phyloP scores from a whole-genome alignment of 148 eudicot species.

The Suaeda aralocaspica region DNA sequence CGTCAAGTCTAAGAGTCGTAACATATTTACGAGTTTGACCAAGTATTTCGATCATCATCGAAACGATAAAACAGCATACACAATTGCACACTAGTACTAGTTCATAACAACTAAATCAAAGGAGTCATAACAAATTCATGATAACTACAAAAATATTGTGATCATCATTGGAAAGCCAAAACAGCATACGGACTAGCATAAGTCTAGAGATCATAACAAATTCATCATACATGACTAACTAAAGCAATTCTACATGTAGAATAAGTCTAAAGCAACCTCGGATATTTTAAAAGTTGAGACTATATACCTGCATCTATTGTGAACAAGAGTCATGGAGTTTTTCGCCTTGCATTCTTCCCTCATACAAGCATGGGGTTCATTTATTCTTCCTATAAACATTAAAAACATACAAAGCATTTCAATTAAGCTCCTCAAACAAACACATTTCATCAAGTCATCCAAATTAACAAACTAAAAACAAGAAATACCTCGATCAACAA shows the following conservation, averaged over 20 bases:
- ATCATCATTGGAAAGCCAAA: neutral
- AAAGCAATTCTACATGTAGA: neutral
- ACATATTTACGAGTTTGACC: no score
- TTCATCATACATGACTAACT: no score
- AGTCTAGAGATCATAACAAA: no score
- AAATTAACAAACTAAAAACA: neutral
- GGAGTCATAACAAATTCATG: neutral
- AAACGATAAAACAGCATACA: no score
- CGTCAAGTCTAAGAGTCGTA: no score
- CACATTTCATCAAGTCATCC: neutral
- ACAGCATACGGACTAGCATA: neutral
- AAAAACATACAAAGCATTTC: neutral
- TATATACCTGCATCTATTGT: slow-evolving; percentile 88
- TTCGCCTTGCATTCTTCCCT: slow-evolving; percentile 82
- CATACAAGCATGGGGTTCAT: slow-evolving; percentile 70
- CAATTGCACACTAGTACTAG: neutral
- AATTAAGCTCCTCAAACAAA: neutral
- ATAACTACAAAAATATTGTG: neutral
- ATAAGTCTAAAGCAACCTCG: neutral
- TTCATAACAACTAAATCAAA: neutral
- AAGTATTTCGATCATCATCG: no score
- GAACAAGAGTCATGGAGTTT: slow-evolving; percentile 88
- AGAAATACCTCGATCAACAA: slow-evolving; percentile 86
- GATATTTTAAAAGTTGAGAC: neutral
- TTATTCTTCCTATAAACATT: slow-evolving; percentile 62